phyloP scores from a whole-genome alignment of 805 yeast genomes.

The Metschnikowia picachoensis region DNA sequence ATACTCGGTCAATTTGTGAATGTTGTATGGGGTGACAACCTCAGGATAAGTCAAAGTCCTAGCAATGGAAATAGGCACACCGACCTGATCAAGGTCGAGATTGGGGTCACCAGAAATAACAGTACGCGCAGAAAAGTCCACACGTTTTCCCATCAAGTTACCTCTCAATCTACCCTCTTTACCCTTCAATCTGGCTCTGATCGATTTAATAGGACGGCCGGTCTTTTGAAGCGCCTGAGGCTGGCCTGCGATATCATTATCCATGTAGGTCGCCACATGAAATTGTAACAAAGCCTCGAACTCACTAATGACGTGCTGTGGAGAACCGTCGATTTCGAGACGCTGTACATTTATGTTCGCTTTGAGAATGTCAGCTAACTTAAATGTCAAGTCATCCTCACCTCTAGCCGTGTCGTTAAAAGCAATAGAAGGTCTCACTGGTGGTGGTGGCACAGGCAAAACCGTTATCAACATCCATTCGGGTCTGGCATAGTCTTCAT shows the following conservation, averaged over 20 bases:
- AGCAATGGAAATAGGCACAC: constrained; percentile 97
- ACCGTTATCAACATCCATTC: constrained; percentile 98
- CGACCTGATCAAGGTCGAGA: constrained; percentile 95
- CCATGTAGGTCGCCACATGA: constrained; percentile 99
- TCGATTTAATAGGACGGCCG: constrained; percentile 97
- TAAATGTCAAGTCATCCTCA: constrained; percentile 97
- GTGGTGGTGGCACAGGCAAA: constrained; percentile 99
- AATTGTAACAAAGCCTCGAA: constrained; percentile 93
- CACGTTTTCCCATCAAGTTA: constrained; percentile 99
- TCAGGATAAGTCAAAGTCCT: constrained; percentile 95
- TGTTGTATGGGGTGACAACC: constrained; percentile 95
- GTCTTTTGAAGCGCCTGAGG: constrained; percentile 98
- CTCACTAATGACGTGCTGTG: constrained; percentile 96
- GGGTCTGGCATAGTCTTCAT: constrained; percentile 95
- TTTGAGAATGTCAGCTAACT: constrained; percentile 92
- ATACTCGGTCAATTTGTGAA: constrained; percentile 84
- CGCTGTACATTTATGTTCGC: constrained; percentile 97
- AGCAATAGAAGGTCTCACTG: constrained; percentile 97
- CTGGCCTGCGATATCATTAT: constrained; percentile 98
- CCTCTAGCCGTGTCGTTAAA: constrained; percentile 98
- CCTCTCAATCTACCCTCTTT: constrained; percentile 99
- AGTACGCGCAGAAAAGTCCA: constrained; percentile 97
- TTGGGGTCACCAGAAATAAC: constrained; percentile 99
- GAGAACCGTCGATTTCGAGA: constrained; percentile 97
- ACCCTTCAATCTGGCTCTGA: constrained; percentile 99